Conservation (phyloP, 2,329 filamentous ascomycete genomes). For the Trichoderma sp. region DNA sequence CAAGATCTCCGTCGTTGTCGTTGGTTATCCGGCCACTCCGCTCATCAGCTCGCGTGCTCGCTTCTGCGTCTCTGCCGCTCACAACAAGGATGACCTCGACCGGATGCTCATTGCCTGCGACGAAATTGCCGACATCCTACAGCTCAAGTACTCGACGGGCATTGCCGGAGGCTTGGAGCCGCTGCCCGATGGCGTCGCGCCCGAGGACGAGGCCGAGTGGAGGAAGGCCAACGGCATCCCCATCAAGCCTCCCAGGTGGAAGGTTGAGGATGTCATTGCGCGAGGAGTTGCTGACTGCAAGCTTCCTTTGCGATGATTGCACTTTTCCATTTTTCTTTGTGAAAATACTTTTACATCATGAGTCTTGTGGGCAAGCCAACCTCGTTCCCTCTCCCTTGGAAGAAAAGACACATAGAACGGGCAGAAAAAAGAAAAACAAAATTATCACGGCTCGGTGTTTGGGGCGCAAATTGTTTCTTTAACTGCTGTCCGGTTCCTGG, state of each 20-base stretch:
- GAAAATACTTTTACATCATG: conserved; percentile 27
- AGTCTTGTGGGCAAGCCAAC: conserved; percentile 6
- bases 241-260: conserved; percentile 77
- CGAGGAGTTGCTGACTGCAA: conserved; percentile 77
- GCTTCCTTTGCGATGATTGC: conserved; percentile 62
- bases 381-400: neutral
- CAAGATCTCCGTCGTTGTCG: conserved; percentile 96
- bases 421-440: neutral
- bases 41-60: conserved; percentile 92
- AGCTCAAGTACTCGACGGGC: conserved; percentile 96
- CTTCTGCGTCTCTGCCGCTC: conserved; percentile 92
- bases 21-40: conserved; percentile 94
- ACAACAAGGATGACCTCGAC: conserved; percentile 98
- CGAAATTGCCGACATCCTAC: conserved; percentile 86
- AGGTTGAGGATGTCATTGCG: conserved; percentile 77
- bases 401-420: conserved; percentile 22
- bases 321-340: conserved; percentile 26
- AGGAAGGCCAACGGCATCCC: conserved; percentile 65
- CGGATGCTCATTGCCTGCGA: conserved; percentile 86
- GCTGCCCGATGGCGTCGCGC: conserved; percentile 69
- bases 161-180: conserved; percentile 85
- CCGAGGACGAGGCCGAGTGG: conserved; percentile 73
- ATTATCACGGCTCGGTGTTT: conserved; percentile 30
- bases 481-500: conserved; percentile 4
- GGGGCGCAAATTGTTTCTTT: conserved; percentile 29